phyloP scores from a whole-genome alignment of 345 rosid species.

The Boechera divaricarpa region DNA sequence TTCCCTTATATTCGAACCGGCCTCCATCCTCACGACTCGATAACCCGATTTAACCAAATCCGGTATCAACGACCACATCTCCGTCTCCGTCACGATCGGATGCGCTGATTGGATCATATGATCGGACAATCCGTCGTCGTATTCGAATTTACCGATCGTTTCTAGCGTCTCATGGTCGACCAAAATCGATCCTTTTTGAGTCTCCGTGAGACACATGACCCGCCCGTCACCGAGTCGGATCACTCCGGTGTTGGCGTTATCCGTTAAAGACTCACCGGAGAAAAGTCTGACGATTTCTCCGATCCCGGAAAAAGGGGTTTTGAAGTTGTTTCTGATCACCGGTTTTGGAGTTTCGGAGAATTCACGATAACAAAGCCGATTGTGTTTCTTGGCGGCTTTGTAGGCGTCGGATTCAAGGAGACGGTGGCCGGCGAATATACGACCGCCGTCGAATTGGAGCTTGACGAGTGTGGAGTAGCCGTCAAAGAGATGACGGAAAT shows the following conservation, averaged over 20 bases:
- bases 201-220: constrained; percentile 88
- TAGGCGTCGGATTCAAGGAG: constrained; percentile 88
- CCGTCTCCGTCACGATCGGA: constrained; percentile 78
- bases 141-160: constrained; percentile 73
- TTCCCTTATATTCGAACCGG: constrained; percentile 79
- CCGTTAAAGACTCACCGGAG: constrained; percentile 89
- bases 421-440: constrained; percentile 72
- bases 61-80: constrained; percentile 82
- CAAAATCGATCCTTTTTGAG: constrained; percentile 84
- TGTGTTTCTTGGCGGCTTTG: constrained; percentile 77
- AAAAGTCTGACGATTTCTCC: constrained; percentile 73
- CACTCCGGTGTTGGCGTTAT: constrained; percentile 93
- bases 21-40: constrained; percentile 78
- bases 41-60: constrained; percentile 82
- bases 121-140: constrained; percentile 72
- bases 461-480: constrained; percentile 84
- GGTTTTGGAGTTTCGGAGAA: constrained; percentile 89
- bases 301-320: constrained; percentile 66
- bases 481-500: constrained; percentile 95
- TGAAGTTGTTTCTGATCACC: constrained; percentile 28
- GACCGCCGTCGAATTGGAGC: constrained; percentile 73
- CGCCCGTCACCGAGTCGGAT: constrained; percentile 86
- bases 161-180: constrained; percentile 72
- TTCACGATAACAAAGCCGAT: constrained; percentile 79
- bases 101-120: constrained; percentile 84